Evolutionary conservation across 805 yeast species (phyloP).

Genomic region (Barnettozyma sp.): DNA sequence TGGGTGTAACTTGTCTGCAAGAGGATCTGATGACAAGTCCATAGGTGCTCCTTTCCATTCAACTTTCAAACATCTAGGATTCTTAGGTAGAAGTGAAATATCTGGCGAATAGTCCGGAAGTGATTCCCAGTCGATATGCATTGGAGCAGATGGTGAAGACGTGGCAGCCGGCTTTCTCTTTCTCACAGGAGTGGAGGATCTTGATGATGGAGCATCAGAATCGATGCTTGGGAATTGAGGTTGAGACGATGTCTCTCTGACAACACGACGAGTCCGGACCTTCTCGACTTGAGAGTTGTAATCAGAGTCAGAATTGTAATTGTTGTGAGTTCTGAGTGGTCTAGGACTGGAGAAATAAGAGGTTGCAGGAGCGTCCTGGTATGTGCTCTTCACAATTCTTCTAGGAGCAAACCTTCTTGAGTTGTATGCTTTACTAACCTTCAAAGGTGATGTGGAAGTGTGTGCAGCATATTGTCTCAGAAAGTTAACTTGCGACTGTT

Average conservation of each 20-base stretch:
- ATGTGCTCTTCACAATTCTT: slow-evolving; percentile 15
- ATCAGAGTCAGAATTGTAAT: slow-evolving; percentile 31
- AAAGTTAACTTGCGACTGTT: slow-evolving; percentile 43
- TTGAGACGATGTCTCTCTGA: slow-evolving; percentile 31
- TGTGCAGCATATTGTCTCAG: slow-evolving; percentile 39
- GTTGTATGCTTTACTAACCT: slow-evolving; percentile 20
- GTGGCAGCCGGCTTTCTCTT: slow-evolving; percentile 37
- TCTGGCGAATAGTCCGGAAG: slow-evolving; percentile 84
- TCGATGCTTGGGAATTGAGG: slow-evolving; percentile 18
- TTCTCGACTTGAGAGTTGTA: slow-evolving; percentile 34
- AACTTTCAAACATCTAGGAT: slow-evolving; percentile 66
- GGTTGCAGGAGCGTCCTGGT: slow-evolving; percentile 12
- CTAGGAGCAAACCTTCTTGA: slow-evolving; percentile 23
- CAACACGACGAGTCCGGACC: slow-evolving; percentile 54
- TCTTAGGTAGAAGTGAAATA: slow-evolving; percentile 55
- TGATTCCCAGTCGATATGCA: slow-evolving; percentile 57
- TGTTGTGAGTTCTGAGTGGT: slow-evolving; percentile 25
- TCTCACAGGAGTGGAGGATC: slow-evolving; percentile 29
- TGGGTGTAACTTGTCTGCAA: slow-evolving; percentile 70
- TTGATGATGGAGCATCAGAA: slow-evolving; percentile 27
- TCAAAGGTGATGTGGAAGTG: slow-evolving; percentile 16
- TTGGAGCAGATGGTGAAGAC: slow-evolving; percentile 37
- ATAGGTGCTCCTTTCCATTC: slow-evolving; percentile 99
- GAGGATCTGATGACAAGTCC: slow-evolving; percentile 79
- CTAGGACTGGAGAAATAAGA: slow-evolving; percentile 17